A percentile compares a stretch with the other conserved stretches of the same genome.
These are phyloP conservation scores for Moesziomyces parantarcticus DNA, from an alignment of 1,284 basidiomycete genomes.

Conservation along the genomic window DNA sequence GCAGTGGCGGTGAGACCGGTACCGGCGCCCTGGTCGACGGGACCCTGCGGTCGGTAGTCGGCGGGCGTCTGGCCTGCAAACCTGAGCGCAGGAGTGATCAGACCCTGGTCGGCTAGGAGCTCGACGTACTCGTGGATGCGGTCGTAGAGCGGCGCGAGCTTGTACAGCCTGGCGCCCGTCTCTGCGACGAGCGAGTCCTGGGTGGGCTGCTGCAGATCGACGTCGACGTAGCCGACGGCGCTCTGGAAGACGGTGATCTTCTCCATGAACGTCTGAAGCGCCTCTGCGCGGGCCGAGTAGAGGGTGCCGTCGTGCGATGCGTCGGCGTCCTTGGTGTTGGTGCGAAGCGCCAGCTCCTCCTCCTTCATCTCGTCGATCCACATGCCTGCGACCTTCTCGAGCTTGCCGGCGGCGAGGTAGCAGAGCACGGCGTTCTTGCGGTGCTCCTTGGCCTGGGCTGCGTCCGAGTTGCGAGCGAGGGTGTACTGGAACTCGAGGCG, in stretches of 20 bases:
- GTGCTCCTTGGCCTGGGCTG: constrained; percentile 72
- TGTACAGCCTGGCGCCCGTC: constrained; percentile 77
- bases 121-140: constrained; percentile 96
- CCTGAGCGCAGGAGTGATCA: constrained; percentile 82
- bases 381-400: constrained; percentile 89
- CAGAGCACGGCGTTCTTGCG: constrained; percentile 92
- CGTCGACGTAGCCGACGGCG: constrained; percentile 87
- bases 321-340: constrained; percentile 24
- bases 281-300: constrained; percentile 87
- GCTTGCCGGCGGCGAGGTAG: constrained; percentile 82
- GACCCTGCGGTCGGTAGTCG: constrained; percentile 74
- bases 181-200: constrained; percentile 70
- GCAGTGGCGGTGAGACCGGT: constrained; percentile 25
- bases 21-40: constrained; percentile 15
- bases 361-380: constrained; percentile 92
- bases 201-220: constrained; percentile 75
- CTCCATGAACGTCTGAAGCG: constrained; percentile 93
- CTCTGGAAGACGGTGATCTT: constrained; percentile 94
- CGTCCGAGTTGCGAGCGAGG: constrained; percentile 61
- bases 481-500: constrained; percentile 85
- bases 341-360: constrained; percentile 75
- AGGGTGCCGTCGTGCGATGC: constrained; percentile 42
- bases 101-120: constrained; percentile 87
- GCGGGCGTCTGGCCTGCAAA: constrained; percentile 84
- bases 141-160: constrained; percentile 87